Evolutionary conservation across 306 rosid species (phyloP), one percentile per base, ranked within the genome.

Genomic region (Glycine latifolia): DNA sequence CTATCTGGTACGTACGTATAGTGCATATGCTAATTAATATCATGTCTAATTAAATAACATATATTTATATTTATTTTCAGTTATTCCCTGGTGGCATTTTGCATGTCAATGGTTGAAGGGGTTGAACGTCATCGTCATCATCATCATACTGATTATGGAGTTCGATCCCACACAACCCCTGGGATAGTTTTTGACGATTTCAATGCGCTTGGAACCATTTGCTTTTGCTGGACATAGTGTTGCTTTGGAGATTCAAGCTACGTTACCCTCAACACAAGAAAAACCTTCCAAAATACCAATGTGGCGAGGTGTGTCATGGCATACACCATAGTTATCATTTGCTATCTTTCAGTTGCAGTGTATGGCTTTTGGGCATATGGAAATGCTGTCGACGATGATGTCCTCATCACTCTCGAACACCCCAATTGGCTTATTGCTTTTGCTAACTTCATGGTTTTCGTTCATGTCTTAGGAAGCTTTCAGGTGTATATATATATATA

Each of bases 291-390:
- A 87, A 35, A 20, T 49, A 44, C 93, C 93, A 1, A 92, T 92
- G 97, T 92, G 97, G 97, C 26, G 71, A 35, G 97, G 97, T 3
- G 91, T 85, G 2, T 2, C 60, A 0, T 66, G 4, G 97, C 93
- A 47, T 92, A 92, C 69, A 1, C 14, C 7, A 44, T 92, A 1
- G 97, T 92, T 0, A 82, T 87, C 5, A 0, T n/a, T 9, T 92
- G 93, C 61, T 92, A 92, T 73, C 7, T 85, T 5, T 17, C 82
- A 0, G 97, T 92, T 60, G 71, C 97, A 3, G 0, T 85, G 0
- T 56, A 91, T 14, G 97, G 97, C 3, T 92, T 67, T 37, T 92
- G 94, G 94, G 97, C 93, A 8, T 90, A 86, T 33, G 97, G 97
- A 41, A 70, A 33, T n/a, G 0, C 3, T 4, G 93, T 90, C 0